Base-by-base conservation (phyloP, 1,284 basidiomycete genomes). In the Malassezia dermatis region DNA sequence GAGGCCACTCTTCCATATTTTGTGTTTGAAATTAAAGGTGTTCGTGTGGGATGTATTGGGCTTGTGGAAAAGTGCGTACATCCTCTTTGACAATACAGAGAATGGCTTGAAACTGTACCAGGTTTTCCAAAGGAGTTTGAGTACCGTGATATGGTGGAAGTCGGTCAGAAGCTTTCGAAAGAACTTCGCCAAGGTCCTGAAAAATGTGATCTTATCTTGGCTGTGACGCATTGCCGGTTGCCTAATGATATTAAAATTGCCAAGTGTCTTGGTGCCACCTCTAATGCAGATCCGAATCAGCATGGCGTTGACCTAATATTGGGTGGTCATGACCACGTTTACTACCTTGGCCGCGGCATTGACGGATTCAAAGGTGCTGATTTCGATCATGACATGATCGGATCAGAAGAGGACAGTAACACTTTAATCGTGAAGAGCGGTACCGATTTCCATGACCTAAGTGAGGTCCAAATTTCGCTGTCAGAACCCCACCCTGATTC, bases 271-370 rank as follows among this genome's bases (percentile, higher is more conserved):
- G 77, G 78, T 6, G 78, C 78, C 4, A 83, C 83, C 60, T 59
- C 76, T 15, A 69, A 71, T 0, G 67, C 73, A 3, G 69, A 76
- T 42, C 35, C 61, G 1, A 75, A 77, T 44, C 72, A 77, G 35
- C 88, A 94, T 60, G 89, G 89, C 7, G 83, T 85, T 0, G 89
- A 94, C 68, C 76, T 93, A 17, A 76, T 94, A 41, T 80, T 93
- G 7, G 89, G 89, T 4, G 89, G 89, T 0, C 89, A 94, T 63
- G 89, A 94, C 67, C 89, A 94, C 63, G 77, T 86, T 5, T 89
- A 89, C 77, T 87, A 85, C 75, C 82, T 86, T 44, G 84, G 86
- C 11, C 84, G 81, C 65, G 89, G 88, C 3, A 81, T 84, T 1
- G 79, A 78, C 17, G 71, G 77, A 3, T 93, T 86, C 86, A 81